Conservation (phyloP, 805 yeast species). For the Jamesozyma gamospora region DNA sequence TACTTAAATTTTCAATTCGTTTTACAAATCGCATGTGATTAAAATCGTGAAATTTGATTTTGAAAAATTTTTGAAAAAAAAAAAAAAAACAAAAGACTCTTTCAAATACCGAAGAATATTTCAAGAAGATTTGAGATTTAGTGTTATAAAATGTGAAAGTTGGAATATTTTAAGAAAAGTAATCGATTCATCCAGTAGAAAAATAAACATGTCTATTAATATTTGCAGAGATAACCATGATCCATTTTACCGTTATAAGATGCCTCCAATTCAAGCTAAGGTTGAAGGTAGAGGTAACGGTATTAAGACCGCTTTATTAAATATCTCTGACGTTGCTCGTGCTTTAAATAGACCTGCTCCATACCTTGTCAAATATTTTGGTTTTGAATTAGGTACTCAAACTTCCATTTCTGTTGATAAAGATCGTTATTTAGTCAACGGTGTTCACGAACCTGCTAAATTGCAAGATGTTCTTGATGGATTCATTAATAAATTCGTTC, state of each 20-base stretch:
- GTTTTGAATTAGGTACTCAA: conserved; percentile 95
- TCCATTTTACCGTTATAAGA: conserved; percentile 98
- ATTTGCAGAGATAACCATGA: conserved; percentile 95
- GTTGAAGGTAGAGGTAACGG: conserved; percentile 99
- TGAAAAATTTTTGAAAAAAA: neutral
- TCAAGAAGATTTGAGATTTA: no score
- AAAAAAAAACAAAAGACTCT: no score
- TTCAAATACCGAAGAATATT: no score
- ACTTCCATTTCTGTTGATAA: conserved; percentile 68
- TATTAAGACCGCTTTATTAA: conserved; percentile 89
- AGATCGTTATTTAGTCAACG: conserved; percentile 88
- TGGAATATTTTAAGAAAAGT: no score
- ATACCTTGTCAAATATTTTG: conserved; percentile 88
- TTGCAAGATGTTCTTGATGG: conserved; percentile 92
- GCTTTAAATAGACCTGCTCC: conserved; percentile 90
- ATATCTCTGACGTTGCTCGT: conserved; percentile 86
- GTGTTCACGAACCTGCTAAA: conserved; percentile 82
- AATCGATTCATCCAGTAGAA: no score
- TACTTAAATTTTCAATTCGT: no score
- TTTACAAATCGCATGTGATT: no score
- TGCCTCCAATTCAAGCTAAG: conserved; percentile 96
- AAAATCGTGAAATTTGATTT: neutral
- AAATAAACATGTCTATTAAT: conserved; percentile 70
- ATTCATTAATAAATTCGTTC: conserved; percentile 82
- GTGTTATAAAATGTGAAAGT: no score